Conservation (phyloP, 345 rosid genomes). For the Camelina laxa region DNA sequence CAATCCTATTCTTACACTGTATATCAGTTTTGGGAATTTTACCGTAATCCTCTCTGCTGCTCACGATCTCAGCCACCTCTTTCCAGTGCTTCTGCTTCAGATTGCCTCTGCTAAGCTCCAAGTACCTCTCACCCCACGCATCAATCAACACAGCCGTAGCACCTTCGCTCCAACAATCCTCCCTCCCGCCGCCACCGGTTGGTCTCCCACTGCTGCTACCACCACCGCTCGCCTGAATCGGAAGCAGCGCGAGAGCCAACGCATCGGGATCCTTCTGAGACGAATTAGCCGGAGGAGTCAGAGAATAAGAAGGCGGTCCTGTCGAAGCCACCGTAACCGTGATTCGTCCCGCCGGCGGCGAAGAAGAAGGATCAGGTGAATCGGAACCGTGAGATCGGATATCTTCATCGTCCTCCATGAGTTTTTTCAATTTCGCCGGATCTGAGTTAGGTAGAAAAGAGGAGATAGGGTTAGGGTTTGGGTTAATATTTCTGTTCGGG, state of each 20-base stretch:
- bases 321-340: conserved; percentile 53
- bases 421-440: conserved; percentile 32
- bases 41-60: conserved; percentile 65
- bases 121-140: conserved; percentile 91
- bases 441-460: conserved; percentile 29
- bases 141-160: conserved; percentile 85
- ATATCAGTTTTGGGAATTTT: conserved; percentile 81
- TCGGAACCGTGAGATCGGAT: conserved; percentile 52
- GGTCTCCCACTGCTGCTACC: conserved; percentile 41
- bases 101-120: conserved; percentile 93
- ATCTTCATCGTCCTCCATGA: conserved; percentile 69
- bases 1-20: conserved; percentile 97
- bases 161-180: conserved; percentile 96
- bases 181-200: conserved; percentile 69
- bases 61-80: conserved; percentile 92
- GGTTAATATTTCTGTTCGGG: conserved; percentile 29
- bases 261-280: conserved; percentile 42
- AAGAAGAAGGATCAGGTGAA: conserved; percentile 44
- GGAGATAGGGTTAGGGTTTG: conserved; percentile 41
- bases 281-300: conserved; percentile 37
- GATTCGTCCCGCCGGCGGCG: conserved; percentile 54
- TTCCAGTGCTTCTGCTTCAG: conserved; percentile 97
- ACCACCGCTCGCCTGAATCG: conserved; percentile 45
- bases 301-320: conserved; percentile 47
- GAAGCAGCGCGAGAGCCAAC: conserved; percentile 51